Conservation (phyloP, 257 asterid genomes). For the Fraxinus americana region DNA sequence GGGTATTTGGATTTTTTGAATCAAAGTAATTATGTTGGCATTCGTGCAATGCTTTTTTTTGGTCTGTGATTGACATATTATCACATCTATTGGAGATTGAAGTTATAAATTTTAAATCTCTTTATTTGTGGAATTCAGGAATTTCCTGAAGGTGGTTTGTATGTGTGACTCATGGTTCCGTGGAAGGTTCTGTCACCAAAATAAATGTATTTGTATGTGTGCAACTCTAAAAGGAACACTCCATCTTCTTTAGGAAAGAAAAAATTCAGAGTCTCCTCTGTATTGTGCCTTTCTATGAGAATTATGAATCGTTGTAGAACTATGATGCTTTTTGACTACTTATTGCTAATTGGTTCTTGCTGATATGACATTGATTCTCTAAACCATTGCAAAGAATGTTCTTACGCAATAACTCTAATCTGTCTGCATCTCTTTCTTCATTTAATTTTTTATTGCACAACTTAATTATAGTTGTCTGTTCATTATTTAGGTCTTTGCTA, state of each 20-base stretch:
- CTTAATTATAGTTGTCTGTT: not conserved
- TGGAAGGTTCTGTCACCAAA: not conserved
- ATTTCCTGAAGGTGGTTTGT: not conserved
- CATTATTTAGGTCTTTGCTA: constrained; percentile 80
- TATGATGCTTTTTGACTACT: constrained; percentile 11
- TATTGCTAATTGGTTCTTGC: constrained; percentile 7
- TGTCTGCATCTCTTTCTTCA: constrained; percentile 8
- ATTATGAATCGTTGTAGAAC: not conserved
- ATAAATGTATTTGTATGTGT: not conserved
- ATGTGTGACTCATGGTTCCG: not conserved
- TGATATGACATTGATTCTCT: constrained; percentile 4
- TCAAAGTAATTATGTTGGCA: not conserved
- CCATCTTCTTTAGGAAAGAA: not conserved
- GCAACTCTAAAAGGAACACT: not conserved
- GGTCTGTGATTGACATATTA: not conserved
- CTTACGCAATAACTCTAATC: not conserved
- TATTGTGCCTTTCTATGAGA: constrained; percentile 1
- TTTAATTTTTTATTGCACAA: not conserved
- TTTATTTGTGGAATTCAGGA: not conserved
- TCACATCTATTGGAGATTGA: not conserved
- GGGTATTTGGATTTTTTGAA: not conserved
- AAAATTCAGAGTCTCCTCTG: not conserved
- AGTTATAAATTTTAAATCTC: not conserved
- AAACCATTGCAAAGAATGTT: not conserved
- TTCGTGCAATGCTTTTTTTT: not conserved